A percentile compares a stretch with the other conserved stretches of the same genome.
phyloP scores from a whole-genome alignment of 2,329 filamentous ascomycete species.

The Neurospora crassa region DNA sequence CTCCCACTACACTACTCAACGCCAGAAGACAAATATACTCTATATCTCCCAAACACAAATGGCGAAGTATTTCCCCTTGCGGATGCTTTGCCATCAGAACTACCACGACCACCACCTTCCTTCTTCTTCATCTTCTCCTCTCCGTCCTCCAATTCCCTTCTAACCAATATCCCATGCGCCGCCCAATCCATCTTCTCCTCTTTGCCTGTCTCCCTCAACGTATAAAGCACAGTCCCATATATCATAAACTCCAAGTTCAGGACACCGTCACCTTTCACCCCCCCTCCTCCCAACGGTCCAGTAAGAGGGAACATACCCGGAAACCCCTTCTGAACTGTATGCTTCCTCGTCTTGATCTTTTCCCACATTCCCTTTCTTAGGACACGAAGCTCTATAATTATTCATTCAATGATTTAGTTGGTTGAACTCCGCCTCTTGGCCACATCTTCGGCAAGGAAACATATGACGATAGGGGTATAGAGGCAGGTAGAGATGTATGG shows the following conservation, averaged over 20 bases:
- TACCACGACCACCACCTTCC: background rate
- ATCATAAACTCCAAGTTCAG: conserved; percentile 24
- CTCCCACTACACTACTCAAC: background rate
- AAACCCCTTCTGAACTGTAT: conserved; percentile 33
- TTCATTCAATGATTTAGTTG: too few species aligned
- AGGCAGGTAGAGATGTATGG: background rate
- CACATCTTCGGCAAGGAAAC: too few species aligned
- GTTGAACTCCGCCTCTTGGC: too few species aligned
- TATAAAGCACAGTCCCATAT: conserved; percentile 19
- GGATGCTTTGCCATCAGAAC: background rate
- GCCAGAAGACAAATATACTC: background rate
- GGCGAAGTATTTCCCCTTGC: background rate
- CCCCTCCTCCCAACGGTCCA: background rate
- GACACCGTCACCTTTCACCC: too few species aligned
- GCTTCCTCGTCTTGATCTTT: conserved; percentile 28
- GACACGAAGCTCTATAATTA: conserved; percentile 28
- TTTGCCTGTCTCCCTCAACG: conserved; percentile 8
- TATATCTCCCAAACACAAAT: background rate
- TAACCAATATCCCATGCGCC: conserved; percentile 18
- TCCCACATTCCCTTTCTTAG: conserved; percentile 36
- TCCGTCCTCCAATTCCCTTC: background rate
- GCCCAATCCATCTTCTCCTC: conserved; percentile 21
- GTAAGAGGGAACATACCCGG: conserved; percentile 24
- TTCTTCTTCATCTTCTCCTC: background rate
- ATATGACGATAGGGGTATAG: too few species aligned